Percentiles rank a stretch among this genome's conserved stretches.
These are phyloP conservation scores for Vitis rupestris DNA, from an alignment of 164 flowering plant genomes.

Conservation along the genomic window DNA sequence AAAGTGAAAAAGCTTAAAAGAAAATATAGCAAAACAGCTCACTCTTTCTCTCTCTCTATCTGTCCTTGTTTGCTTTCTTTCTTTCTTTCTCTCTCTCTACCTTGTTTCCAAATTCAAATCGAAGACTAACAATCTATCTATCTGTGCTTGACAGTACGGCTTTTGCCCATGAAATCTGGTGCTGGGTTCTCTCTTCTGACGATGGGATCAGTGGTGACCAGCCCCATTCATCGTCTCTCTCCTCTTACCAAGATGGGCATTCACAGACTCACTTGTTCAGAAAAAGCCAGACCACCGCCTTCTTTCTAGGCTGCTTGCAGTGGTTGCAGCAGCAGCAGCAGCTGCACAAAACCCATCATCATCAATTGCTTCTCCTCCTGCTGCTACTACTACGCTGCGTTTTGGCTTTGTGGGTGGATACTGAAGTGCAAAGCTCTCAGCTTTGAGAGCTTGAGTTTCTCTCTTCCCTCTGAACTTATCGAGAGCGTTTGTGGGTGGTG, in stretches of 20 bases:
- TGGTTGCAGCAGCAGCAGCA: constrained; percentile 15
- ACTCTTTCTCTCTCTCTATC: not conserved
- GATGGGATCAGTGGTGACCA: not conserved
- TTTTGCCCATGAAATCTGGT: constrained; percentile 5
- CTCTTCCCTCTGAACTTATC: not conserved
- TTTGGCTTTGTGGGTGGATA: constrained; percentile 6
- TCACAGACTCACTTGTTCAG: constrained; percentile 10
- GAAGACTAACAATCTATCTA: not conserved
- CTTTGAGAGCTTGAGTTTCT: not conserved
- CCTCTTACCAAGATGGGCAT: not conserved
- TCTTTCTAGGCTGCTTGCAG: constrained; percentile 12
- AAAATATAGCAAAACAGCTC: not conserved
- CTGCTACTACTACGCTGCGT: constrained; percentile 1
- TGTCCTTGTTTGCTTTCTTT: not conserved
- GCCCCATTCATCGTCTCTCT: not conserved
- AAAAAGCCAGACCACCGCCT: constrained; percentile 36
- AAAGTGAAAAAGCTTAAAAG: not conserved
- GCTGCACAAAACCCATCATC: constrained; percentile 10
- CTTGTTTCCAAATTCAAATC: constrained; percentile 1
- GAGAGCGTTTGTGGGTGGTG: constrained; percentile 6
- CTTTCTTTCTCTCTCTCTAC: not conserved
- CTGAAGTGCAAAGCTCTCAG: constrained; percentile 7
- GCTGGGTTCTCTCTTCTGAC: not conserved
- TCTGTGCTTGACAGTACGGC: constrained; percentile 5
- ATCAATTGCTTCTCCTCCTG: constrained; percentile 17